Evolutionary conservation across 2,329 filamentous ascomycete species (phyloP), one percentile per base, ranked within the genome.

Genomic region (Fonsecaea pedrosoi): DNA sequence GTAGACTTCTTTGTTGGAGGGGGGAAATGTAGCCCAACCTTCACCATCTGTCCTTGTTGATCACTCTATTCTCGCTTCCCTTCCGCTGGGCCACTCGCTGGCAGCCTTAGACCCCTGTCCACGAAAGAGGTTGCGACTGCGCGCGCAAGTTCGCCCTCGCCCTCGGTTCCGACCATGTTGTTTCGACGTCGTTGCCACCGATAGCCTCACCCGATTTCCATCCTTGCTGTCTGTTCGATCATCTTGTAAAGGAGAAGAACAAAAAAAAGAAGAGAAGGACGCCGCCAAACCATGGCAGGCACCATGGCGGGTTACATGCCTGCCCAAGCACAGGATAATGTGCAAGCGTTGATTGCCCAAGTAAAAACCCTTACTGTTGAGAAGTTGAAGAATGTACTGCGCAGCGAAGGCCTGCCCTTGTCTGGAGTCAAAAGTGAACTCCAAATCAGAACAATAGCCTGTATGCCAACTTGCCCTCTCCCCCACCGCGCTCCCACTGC

Each of bases 381-480:
- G 67, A 89, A 94, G 73, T 85, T 97, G 57, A 91, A 92, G 73
- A 84, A 84, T 60, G 89, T 98, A 71, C 91, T 94, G 75, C 86
- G 87, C 70, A 82, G 86, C 68, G 92, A 96, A 80, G 86, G 88
- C 55, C 82, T 96, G 40, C 86, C 87, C 71, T 90, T 92, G 68
- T 91, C 90, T 34, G 95, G 95, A 21, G 90, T 95, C 74, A 99
- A 99, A 83, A 87, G 88, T 38, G 86, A 91, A 50, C 82, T 98
- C 67, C 93, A 97, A 79, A 81, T 82, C 66, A 89, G 94, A 74
- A 91, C 97, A 68, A 87, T 90, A 70, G 83, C 87, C 66, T 86
- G 95, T 98, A 84, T 79, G 91, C 8, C 48, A 60, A 54, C n/a
- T 45, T 56, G 35, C 59, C n/a, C 32, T 56, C 35, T 25, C 37